These are phyloP conservation scores for Vachellia pachyceras DNA, from an alignment of 306 rosid species.

Conservation along the genomic window DNA sequence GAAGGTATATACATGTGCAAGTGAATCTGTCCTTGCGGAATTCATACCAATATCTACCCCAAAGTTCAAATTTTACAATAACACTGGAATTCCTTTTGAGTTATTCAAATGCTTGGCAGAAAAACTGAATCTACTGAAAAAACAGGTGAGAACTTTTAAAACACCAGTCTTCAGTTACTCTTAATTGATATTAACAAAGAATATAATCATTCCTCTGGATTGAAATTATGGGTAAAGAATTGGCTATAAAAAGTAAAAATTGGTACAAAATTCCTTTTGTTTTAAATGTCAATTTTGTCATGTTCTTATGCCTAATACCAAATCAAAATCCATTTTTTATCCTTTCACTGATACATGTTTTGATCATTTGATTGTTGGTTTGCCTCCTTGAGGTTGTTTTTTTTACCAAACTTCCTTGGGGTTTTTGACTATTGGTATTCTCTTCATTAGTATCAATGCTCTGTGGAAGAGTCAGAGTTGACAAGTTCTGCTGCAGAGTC, in stretches of 20 bases:
- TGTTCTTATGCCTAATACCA: constrained; percentile 6
- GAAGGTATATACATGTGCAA: constrained; percentile 82
- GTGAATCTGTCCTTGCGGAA: constrained; percentile 70
- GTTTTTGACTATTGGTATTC: constrained; percentile 42
- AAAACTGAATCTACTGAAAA: constrained; percentile 44
- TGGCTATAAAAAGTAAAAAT: neutral
- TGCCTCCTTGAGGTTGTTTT: constrained; percentile 38
- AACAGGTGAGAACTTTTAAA: constrained; percentile 54
- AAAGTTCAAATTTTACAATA: constrained; percentile 62
- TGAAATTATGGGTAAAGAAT: constrained; percentile 6
- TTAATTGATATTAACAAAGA: neutral
- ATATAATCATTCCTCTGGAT: neutral
- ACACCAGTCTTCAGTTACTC: constrained; percentile 14
- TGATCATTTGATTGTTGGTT: constrained; percentile 20
- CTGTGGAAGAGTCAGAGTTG: constrained; percentile 45
- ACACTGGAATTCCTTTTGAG: constrained; percentile 38
- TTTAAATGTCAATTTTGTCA: constrained; percentile 13
- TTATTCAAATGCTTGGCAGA: constrained; percentile 40
- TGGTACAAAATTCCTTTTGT: no score
- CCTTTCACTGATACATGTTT: neutral
- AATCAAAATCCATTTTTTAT: neutral
- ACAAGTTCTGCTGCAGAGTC: constrained; percentile 47
- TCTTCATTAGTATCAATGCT: constrained; percentile 59
- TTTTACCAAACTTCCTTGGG: no score
- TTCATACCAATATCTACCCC: constrained; percentile 69